Evolutionary conservation across 2,329 filamentous ascomycete genomes (phyloP), one percentile per base, ranked within the genome.

Genomic region (Calonectria henricotiae): DNA sequence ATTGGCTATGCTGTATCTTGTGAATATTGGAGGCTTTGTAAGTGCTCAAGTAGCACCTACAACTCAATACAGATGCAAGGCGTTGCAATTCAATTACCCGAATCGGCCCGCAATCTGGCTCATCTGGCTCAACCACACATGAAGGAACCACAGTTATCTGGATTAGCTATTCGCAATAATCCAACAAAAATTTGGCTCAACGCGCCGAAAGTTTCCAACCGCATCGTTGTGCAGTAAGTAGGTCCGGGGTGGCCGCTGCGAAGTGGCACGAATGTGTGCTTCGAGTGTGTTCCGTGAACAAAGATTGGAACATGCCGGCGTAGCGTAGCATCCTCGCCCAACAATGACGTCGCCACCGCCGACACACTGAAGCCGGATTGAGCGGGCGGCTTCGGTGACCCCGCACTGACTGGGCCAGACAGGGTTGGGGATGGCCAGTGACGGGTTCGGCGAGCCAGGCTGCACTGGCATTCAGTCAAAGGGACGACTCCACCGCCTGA

Each of bases 311-410:
- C 11, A 58, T 37, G 51, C 51, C 51, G 17, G 51, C 32, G 32
- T 41, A 44, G 55, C 39, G 55, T 61, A 32, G 39, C 55, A 71
- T 63, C 62, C 69, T 64, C n/a, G 68, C 49, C 65, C 63, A 58
- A 41, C 66, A 39, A 79, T 78, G 77, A 79, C 77, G 77, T 79
- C 72, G 71, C 62, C 39, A 51, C 51, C 32, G 30, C 49, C 65
- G 41, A 72, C 44, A 58, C 35, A 55, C 55, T 39, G 54, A 51
- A 51, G 35, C 70, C 71, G 67, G 72, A 66, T 74, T 68, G 60
- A 72, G 70, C 69, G 65, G 70, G 49, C 63, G 43, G 69, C 67
- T 67, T 77, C 75, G 73, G 74, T 67, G 63, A 73, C 71, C 71
- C 74, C 71, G 67, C 70, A 64, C 58, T 49, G 32, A 51, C 63